Base-by-base conservation (phyloP, 768 basidiomycete genomes). In the Pulveroboletus sp. region DNA sequence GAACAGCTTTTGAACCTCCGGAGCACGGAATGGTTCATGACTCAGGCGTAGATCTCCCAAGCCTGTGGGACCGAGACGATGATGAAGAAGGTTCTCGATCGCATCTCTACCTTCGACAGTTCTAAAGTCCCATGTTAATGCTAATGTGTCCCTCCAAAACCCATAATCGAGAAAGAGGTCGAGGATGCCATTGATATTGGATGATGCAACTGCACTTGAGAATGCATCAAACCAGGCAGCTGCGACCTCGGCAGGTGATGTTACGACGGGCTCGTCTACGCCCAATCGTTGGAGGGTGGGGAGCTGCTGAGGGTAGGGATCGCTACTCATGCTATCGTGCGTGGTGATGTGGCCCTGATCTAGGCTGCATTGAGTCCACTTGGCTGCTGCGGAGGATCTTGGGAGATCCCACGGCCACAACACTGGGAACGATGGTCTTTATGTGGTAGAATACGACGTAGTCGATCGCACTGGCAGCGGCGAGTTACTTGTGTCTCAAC, bases 111-210 rank as follows among this genome's bases (percentile, higher is more conserved):
- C 76, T 28, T 69, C 65, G 57, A 80, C 73, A 0, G 77, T 76
- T 33, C 78, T 72, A 51, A 83, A 76, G 57, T 79, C 74, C 74
- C 76, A 80, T 2, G 82, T 83, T 6, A 83, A 53, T 0, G 76
- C 70, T 9, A 80, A 62, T 15, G 72, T 63, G 54, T 83, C 82
- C 24, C 80, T 69, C 82, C 80, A 83, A 52, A 75, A 67, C 2
- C 60, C 66, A 8, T 66, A 54, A 5, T 58, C 64, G 5, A 67
- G 57, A 18, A 67, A 64, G 27, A 68, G 64, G 40, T 66, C 52
- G 14, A 62, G 46, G 43, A 62, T 57, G n/a, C 14, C 43, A 5
- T 36, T 3, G 37, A 55, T 47, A 37, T 67, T 42, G 17, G 51
- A 55, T 30, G 52, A 58, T 15, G 43, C 21, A 17, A 68, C 36